phyloP scores from a whole-genome alignment of 2,329 filamentous ascomycete species.

The Cercospora sp. region DNA sequence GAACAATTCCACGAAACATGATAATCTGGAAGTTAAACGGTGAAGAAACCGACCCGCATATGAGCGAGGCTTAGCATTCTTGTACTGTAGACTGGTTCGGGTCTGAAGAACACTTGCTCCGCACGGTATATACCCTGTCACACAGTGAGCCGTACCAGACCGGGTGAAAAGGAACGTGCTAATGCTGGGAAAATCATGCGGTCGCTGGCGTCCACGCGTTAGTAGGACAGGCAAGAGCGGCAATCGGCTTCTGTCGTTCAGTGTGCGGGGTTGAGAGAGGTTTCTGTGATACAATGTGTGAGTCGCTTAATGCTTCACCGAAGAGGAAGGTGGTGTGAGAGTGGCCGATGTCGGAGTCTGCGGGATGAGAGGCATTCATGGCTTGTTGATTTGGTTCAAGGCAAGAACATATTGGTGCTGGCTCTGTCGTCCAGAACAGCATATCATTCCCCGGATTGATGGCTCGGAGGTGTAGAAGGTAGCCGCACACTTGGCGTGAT shows the following conservation, averaged over 20 bases:
- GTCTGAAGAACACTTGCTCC: background rate
- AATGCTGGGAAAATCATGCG: background rate
- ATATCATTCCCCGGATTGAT: too few species aligned
- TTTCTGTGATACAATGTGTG: background rate
- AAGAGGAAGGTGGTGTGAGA: background rate
- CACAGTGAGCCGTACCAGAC: background rate
- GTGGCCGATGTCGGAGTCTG: background rate
- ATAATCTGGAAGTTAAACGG: background rate
- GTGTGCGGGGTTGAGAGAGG: background rate
- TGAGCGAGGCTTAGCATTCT: background rate
- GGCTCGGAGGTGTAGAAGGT: too few species aligned
- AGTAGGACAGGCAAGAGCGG: background rate
- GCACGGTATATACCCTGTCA: background rate
- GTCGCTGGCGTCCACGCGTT: background rate
- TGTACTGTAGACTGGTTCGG: background rate
- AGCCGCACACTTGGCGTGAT: too few species aligned
- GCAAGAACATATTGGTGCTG: too few species aligned
- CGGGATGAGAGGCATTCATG: background rate
- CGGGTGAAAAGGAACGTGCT: background rate
- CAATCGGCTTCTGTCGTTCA: background rate
- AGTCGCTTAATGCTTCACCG: background rate
- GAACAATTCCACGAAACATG: background rate
- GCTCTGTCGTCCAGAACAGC: too few species aligned
- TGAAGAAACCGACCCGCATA: background rate
- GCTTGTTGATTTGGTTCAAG: background rate